A percentile compares a stretch with the other conserved stretches of the same genome.
These are phyloP conservation scores for Solanum infundibuliforme DNA, from an alignment of 257 asterid species.

Conservation along the genomic window DNA sequence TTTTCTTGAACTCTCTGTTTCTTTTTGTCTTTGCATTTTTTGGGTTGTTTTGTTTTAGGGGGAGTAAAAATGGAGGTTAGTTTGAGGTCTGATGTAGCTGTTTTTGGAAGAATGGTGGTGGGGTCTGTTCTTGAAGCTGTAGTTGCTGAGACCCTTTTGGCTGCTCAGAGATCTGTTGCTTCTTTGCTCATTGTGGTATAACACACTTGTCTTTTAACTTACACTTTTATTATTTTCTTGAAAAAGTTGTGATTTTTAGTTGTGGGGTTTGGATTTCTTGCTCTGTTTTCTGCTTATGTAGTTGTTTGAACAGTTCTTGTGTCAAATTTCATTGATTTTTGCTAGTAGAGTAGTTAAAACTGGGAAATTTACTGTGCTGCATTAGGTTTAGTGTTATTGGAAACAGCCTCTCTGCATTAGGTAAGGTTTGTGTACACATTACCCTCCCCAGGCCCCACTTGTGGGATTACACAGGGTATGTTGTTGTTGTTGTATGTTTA, in stretches of 20 bases:
- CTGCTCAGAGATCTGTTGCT: conserved; percentile 50
- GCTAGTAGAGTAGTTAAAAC: neutral
- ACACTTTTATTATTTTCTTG: neutral
- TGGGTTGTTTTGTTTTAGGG: conserved; percentile 4
- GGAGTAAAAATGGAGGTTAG: conserved; percentile 63
- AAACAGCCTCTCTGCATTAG: neutral
- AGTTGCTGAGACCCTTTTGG: conserved; percentile 31
- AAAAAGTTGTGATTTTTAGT: neutral
- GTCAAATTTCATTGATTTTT: neutral
- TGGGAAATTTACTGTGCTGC: neutral
- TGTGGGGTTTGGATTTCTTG: conserved; percentile 10
- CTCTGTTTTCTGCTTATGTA: neutral
- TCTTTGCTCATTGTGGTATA: conserved; percentile 55
- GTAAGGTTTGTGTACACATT: neutral
- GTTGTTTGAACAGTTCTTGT: neutral
- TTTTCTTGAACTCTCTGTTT: neutral
- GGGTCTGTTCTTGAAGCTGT: conserved; percentile 33
- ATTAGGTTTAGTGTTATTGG: neutral
- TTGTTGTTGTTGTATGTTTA: neutral
- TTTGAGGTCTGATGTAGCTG: conserved; percentile 34
- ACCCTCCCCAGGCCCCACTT: neutral
- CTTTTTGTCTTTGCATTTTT: neutral
- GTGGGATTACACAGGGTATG: neutral
- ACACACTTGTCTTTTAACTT: neutral
- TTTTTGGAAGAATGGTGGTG: conserved; percentile 22